Conservation (phyloP, 2,329 filamentous ascomycete species). For the Trichophaea hybrida region DNA sequence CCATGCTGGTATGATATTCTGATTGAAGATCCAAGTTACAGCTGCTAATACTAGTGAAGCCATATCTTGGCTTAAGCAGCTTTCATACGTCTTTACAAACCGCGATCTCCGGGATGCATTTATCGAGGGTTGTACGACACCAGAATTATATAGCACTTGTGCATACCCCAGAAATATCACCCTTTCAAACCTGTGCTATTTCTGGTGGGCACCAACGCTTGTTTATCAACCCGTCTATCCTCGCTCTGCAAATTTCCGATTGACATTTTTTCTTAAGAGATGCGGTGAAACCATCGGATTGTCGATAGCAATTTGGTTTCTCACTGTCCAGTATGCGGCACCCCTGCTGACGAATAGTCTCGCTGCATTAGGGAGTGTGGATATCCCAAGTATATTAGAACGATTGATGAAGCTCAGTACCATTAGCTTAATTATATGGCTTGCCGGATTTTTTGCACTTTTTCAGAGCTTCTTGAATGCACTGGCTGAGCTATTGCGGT, state of each 20-base stretch:
- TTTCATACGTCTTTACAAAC: conserved; percentile 93
- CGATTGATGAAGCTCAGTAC: conserved; percentile 88
- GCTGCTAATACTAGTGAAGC: conserved; percentile 34
- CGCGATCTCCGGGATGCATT: conserved; percentile 84
- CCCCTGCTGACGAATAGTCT: conserved; percentile 82
- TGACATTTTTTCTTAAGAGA: conserved; percentile 76
- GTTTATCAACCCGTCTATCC: conserved; percentile 97
- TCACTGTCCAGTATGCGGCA: conserved; percentile 83
- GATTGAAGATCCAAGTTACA: background rate
- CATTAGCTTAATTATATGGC: conserved; percentile 90
- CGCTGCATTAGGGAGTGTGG: conserved; percentile 67
- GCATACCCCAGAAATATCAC: conserved; percentile 89
- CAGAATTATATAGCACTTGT: conserved; percentile 65
- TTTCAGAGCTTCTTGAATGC: conserved; percentile 91
- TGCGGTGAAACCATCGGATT: conserved; percentile 62
- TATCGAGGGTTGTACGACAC: conserved; percentile 57
- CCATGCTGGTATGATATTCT: conserved; percentile 43
- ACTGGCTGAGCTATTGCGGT: conserved; percentile 73
- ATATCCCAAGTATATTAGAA: conserved; percentile 70
- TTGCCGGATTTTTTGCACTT: conserved; percentile 89
- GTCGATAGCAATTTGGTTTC: conserved; percentile 85
- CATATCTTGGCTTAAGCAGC: conserved; percentile 90
- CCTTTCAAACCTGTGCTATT: conserved; percentile 74
- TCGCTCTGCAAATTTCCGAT: conserved; percentile 64
- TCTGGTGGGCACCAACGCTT: conserved; percentile 94